phyloP scores from a whole-genome alignment of 768 basidiomycete genomes.

The Hygrophorus pudorinus region DNA sequence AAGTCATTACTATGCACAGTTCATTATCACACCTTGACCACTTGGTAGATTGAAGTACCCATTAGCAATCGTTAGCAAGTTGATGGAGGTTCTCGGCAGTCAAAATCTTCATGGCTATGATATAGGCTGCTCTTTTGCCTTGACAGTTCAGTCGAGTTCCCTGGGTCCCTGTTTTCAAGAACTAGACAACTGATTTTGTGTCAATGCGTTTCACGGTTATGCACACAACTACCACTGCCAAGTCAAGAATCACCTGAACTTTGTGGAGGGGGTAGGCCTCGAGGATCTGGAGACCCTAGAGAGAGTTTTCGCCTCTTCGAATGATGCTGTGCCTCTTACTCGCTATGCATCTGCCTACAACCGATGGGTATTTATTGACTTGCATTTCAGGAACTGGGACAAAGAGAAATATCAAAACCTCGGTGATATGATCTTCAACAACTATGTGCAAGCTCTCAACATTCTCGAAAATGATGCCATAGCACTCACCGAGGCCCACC shows the following conservation, averaged over 20 bases:
- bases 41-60: too few species aligned
- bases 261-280: constrained; percentile 20
- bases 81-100: constrained; percentile 12
- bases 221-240: constrained; percentile 25
- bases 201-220: constrained; percentile 26
- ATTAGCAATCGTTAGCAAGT: too few species aligned
- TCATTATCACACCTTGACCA: too few species aligned
- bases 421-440: constrained; percentile 13
- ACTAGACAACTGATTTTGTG: constrained; percentile 5
- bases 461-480: constrained; percentile 8
- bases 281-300: constrained; percentile 26
- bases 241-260: constrained; percentile 19
- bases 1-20: too few species aligned
- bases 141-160: too few species aligned
- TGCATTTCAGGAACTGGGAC: constrained; percentile 24
- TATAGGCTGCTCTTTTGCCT: too few species aligned
- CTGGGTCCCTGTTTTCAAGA: too few species aligned
- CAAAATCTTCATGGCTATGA: too few species aligned
- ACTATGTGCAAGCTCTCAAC: constrained; percentile 15
- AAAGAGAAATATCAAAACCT: constrained; percentile 22
- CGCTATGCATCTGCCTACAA: constrained; percentile 19
- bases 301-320: constrained; percentile 22
- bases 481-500: constrained; percentile 1
- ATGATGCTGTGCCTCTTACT: constrained; percentile 16
- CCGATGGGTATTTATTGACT: constrained; percentile 19